These are phyloP conservation scores for Ophidiomyces ophidiicola DNA, from an alignment of 2,329 filamentous ascomycete species.

Conservation along the genomic window DNA sequence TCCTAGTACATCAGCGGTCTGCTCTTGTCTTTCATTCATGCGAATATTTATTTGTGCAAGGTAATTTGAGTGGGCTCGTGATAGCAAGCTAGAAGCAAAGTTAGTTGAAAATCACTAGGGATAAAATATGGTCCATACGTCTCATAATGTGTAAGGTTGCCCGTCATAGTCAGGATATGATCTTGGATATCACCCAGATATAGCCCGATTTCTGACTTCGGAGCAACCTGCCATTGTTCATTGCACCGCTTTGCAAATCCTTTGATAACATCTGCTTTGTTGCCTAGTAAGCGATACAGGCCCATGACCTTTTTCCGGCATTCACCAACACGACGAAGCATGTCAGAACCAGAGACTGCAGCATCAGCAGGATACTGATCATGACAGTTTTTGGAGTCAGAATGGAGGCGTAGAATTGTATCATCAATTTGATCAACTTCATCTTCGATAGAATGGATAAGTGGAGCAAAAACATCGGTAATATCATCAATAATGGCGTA, in stretches of 20 bases:
- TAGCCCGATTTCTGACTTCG: constrained; percentile 87
- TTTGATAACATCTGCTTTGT: constrained; percentile 98
- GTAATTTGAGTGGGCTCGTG: constrained; percentile 87
- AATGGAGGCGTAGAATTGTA: constrained; percentile 70
- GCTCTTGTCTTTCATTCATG: constrained; percentile 95
- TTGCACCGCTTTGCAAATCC: constrained; percentile 97
- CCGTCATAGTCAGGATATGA: constrained; percentile 98
- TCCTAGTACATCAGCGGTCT: constrained; percentile 87
- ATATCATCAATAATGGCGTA: constrained; percentile 98
- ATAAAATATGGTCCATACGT: constrained; percentile 48
- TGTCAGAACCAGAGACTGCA: constrained; percentile 52
- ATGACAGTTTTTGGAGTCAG: constrained; percentile 34
- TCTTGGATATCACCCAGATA: constrained; percentile 98
- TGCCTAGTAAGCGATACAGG: constrained; percentile 80
- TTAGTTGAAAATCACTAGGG: constrained; percentile 12
- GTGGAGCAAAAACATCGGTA: constrained; percentile 84
- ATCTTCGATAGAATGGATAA: constrained; percentile 86
- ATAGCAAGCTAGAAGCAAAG: constrained; percentile 54
- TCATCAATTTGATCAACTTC: constrained; percentile 97
- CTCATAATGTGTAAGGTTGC: constrained; percentile 89
- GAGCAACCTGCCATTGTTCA: constrained; percentile 93
- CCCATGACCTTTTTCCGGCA: constrained; percentile 97
- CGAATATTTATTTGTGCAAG: constrained; percentile 98
- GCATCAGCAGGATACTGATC: constrained; percentile 25
- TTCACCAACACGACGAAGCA: constrained; percentile 84